Percentiles rank a stretch among this genome's conserved stretches.
Evolutionary conservation across 768 basidiomycete genomes (phyloP).

Genomic region (Naganishia friedmannii): DNA sequence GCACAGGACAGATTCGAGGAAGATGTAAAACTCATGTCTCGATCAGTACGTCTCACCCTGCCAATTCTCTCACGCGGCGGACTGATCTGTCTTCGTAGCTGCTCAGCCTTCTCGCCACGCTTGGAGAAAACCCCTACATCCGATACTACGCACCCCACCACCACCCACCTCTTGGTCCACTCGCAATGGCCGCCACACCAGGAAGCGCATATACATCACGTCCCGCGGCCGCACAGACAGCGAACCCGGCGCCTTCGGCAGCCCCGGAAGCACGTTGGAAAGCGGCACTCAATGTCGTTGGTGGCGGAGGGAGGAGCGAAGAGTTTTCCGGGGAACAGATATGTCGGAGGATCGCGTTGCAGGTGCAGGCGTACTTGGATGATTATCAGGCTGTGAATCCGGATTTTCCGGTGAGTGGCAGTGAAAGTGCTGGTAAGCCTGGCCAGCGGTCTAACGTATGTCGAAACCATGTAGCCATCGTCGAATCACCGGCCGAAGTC

Average conservation of each 20-base stretch:
- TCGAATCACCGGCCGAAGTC: constrained; percentile 60
- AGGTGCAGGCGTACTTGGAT: constrained; percentile 78
- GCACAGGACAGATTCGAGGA: constrained; percentile 78
- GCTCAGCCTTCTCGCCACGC: constrained; percentile 78
- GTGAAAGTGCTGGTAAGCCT: not conserved
- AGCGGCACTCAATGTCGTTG: constrained; percentile 42
- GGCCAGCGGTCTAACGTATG: too few species aligned
- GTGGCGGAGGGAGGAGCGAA: constrained; percentile 25
- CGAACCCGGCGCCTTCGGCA: constrained; percentile 29
- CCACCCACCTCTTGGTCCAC: constrained; percentile 77
- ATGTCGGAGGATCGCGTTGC: constrained; percentile 75
- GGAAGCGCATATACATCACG: constrained; percentile 21
- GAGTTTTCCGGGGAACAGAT: constrained; percentile 69
- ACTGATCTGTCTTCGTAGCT: constrained; percentile 57
- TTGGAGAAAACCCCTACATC: constrained; percentile 88
- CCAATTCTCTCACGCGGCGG: not conserved
- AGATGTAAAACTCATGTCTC: constrained; percentile 67
- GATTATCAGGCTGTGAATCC: constrained; percentile 80
- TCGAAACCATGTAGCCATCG: constrained; percentile 5
- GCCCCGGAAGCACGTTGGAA: constrained; percentile 44
- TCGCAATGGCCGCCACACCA: constrained; percentile 60
- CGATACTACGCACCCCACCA: constrained; percentile 85
- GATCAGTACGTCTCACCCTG: constrained; percentile 23
- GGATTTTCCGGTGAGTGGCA: constrained; percentile 75
- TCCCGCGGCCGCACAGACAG: constrained; percentile 2